These are phyloP conservation scores for Mytilinidion resinicola DNA, from an alignment of 495 filamentous ascomycete species.

Conservation along the genomic window DNA sequence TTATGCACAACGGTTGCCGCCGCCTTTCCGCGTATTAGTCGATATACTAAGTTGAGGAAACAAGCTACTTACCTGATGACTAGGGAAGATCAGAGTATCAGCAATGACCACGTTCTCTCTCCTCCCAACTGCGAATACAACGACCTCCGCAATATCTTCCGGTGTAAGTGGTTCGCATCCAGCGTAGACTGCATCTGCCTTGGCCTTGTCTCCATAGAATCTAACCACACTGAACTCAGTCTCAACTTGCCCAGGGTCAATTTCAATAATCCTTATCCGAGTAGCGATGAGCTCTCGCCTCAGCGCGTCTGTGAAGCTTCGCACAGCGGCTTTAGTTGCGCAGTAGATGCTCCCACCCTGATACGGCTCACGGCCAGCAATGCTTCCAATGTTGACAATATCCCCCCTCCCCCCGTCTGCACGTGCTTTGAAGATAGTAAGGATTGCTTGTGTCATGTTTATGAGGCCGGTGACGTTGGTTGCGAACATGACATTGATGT, in stretches of 20 bases:
- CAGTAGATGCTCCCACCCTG: constrained; percentile 92
- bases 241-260: constrained; percentile 96
- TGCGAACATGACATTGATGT: constrained; percentile 80
- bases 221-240: constrained; percentile 96
- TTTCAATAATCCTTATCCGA: constrained; percentile 80
- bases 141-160: constrained; percentile 89
- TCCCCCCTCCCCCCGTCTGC: constrained; percentile 75
- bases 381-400: constrained; percentile 95
- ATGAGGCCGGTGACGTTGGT: constrained; percentile 95
- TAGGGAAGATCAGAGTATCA: constrained; percentile 86
- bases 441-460: constrained; percentile 91
- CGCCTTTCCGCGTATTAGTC: constrained; percentile 31
- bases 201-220: constrained; percentile 85
- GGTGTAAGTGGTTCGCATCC: constrained; percentile 87
- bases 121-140: constrained; percentile 84
- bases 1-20: constrained; percentile 52
- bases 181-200: constrained; percentile 92
- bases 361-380: constrained; percentile 89
- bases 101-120: constrained; percentile 94
- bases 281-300: constrained; percentile 84
- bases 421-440: constrained; percentile 77
- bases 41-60: neutral
- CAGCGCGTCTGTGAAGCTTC: constrained; percentile 81
- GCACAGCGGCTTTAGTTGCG: constrained; percentile 89
- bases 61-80: constrained; percentile 66